These are phyloP conservation scores for Cladophialophora immunda DNA, from an alignment of 2,329 filamentous ascomycete genomes.

Conservation along the genomic window DNA sequence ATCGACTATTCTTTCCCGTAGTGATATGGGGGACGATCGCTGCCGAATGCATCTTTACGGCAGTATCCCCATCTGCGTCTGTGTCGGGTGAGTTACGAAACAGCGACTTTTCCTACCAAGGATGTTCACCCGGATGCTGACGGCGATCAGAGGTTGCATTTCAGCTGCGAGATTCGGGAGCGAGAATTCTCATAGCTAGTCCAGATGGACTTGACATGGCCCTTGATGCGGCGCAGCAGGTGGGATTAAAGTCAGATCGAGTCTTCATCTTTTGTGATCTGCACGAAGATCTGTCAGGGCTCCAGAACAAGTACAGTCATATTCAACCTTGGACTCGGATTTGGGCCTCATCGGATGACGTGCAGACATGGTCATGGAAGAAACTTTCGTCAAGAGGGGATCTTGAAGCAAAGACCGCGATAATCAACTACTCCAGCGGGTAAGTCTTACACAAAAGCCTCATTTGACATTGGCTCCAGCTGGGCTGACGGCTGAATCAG, in stretches of 20 bases:
- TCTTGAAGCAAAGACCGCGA: constrained; percentile 56
- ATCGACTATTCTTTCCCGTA: constrained; percentile 40
- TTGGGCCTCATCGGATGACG: not conserved
- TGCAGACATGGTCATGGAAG: constrained; percentile 9
- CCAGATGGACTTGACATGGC: too few relatives aligned
- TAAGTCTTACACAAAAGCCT: too few relatives aligned
- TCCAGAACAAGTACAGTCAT: too few relatives aligned
- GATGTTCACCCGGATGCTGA: constrained; percentile 34
- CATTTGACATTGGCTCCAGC: too few relatives aligned
- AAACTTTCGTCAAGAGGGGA: constrained; percentile 1
- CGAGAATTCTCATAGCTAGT: too few relatives aligned
- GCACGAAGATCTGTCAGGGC: too few relatives aligned
- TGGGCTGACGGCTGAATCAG: too few relatives aligned
- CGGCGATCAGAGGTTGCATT: too few relatives aligned
- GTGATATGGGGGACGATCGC: constrained; percentile 53
- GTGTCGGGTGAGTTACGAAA: constrained; percentile 12
- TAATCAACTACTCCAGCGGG: constrained; percentile 62
- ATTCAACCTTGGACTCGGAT: constrained; percentile 10
- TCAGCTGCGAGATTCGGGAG: too few relatives aligned
- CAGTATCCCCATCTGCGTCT: constrained; percentile 58
- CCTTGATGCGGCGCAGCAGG: too few relatives aligned
- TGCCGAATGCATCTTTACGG: constrained; percentile 59
- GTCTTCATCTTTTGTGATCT: too few relatives aligned
- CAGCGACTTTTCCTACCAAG: not conserved
- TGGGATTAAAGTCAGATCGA: too few relatives aligned